Percentiles rank a stretch among this genome's conserved stretches.
Conservation (phyloP, 108 stramenopile species). For the Cyclotella atomus region DNA sequence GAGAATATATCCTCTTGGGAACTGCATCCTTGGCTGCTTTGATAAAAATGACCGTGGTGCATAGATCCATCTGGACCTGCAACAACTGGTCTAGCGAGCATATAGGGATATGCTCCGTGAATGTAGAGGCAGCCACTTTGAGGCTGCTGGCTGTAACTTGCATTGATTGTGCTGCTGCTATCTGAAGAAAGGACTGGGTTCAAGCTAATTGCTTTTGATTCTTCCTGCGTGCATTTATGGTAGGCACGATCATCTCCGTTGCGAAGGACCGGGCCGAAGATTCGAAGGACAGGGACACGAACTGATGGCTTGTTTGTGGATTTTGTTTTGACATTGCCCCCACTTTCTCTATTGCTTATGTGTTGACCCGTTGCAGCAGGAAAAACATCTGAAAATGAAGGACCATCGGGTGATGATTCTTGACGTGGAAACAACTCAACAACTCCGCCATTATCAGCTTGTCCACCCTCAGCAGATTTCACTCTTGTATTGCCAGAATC, state of each 20-base stretch:
- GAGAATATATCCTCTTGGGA: neutral
- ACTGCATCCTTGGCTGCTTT: neutral
- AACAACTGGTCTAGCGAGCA: constrained; percentile 73
- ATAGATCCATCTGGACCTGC: constrained; percentile 83
- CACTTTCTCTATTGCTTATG: neutral
- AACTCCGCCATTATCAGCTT: neutral
- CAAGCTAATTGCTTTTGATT: constrained; percentile 1
- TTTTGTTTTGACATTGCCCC: neutral
- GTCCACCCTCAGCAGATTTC: neutral
- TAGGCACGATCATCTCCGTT: constrained; percentile 9
- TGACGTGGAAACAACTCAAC: neutral
- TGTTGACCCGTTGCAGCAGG: neutral
- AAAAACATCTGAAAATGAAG: constrained; percentile 6
- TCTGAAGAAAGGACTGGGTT: neutral
- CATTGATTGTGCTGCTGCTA: neutral
- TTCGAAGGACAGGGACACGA: constrained; percentile 64
- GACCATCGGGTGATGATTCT: neutral
- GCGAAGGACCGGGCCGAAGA: constrained; percentile 81
- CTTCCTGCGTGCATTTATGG: neutral
- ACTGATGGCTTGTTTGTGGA: neutral
- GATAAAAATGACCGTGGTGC: constrained; percentile 30
- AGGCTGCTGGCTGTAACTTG: constrained; percentile 28
- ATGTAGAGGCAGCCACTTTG: constrained; percentile 87
- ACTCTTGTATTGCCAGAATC: neutral
- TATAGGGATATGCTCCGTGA: constrained; percentile 87